Evolutionary conservation across 208 protist genomes (phyloP).

Genomic region (Wallacemonas sp.): DNA sequence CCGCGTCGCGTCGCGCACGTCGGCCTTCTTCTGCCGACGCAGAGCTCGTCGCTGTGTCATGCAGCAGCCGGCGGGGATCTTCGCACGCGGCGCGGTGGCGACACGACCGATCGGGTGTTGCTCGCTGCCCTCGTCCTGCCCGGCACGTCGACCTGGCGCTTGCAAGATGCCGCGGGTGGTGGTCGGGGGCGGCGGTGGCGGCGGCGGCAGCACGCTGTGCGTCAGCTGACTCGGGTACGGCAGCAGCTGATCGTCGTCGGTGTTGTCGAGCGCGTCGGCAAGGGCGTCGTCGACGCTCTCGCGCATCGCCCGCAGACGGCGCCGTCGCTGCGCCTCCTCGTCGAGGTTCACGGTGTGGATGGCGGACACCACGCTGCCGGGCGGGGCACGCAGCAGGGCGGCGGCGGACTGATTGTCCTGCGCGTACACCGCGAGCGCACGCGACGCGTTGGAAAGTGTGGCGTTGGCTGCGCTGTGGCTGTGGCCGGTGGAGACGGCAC

Average conservation of each 20-base stretch:
- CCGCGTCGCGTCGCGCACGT: constrained; percentile 32
- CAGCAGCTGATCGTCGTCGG: constrained; percentile 14
- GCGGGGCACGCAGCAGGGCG: constrained; percentile 9
- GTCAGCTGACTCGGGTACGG: constrained; percentile 52
- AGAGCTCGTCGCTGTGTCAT: constrained; percentile 12
- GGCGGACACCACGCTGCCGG: constrained; percentile 24
- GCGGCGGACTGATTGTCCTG: constrained; percentile 6
- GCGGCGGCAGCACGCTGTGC: constrained; percentile 25
- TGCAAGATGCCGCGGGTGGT: no score
- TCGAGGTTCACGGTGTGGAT: constrained; percentile 37
- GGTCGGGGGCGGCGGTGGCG: neutral
- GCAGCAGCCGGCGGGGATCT: constrained; percentile 21
- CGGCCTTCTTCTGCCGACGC: constrained; percentile 17
- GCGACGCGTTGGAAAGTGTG: constrained; percentile 8
- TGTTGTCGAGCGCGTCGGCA: neutral
- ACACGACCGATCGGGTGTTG: no score
- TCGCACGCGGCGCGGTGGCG: constrained; percentile 1
- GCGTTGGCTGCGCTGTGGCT: neutral
- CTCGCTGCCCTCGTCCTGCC: no score
- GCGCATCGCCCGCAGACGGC: constrained; percentile 20
- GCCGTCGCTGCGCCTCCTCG: constrained; percentile 33
- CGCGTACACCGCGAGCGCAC: constrained; percentile 11
- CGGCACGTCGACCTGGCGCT: no score
- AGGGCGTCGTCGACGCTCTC: constrained; percentile 14
- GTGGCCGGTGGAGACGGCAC: neutral